Conservation (phyloP, 306 rosid genomes). For the Quercus robur region DNA sequence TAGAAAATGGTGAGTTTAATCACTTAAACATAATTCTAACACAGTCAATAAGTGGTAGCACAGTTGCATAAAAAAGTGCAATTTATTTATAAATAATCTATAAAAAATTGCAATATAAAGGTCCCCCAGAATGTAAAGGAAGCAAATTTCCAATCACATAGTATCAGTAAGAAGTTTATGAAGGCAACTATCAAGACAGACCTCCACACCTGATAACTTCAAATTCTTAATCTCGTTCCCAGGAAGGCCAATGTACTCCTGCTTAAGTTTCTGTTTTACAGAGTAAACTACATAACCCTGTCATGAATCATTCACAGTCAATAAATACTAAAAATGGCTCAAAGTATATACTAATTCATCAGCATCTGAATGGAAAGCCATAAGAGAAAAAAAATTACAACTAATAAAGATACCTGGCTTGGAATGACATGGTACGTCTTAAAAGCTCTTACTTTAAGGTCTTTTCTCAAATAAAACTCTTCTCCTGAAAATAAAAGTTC, state of each 20-base stretch:
- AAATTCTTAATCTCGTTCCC: constrained; percentile 64
- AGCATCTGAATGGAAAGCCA: constrained; percentile 13
- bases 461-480: constrained; percentile 41
- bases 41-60: not conserved
- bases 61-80: not conserved
- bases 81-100: too few relatives aligned
- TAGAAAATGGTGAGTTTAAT: too few relatives aligned
- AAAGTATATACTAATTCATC: not conserved
- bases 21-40: too few relatives aligned
- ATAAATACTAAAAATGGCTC: constrained; percentile 3
- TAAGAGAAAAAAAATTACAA: not conserved
- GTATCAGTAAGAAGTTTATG: constrained; percentile 1
- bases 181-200: constrained; percentile 39
- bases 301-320: constrained; percentile 26
- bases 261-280: constrained; percentile 75
- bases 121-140: not conserved
- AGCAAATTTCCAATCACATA: not conserved
- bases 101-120: too few relatives aligned
- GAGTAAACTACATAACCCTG: constrained; percentile 85
- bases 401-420: constrained; percentile 61
- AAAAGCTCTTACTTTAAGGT: constrained; percentile 83
- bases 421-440: constrained; percentile 83
- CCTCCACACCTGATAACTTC: constrained; percentile 85
- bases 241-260: constrained; percentile 56
- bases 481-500: not conserved